Evolutionary conservation across 257 asterid genomes (phyloP).

Genomic region (Solanum sparsipilum): DNA sequence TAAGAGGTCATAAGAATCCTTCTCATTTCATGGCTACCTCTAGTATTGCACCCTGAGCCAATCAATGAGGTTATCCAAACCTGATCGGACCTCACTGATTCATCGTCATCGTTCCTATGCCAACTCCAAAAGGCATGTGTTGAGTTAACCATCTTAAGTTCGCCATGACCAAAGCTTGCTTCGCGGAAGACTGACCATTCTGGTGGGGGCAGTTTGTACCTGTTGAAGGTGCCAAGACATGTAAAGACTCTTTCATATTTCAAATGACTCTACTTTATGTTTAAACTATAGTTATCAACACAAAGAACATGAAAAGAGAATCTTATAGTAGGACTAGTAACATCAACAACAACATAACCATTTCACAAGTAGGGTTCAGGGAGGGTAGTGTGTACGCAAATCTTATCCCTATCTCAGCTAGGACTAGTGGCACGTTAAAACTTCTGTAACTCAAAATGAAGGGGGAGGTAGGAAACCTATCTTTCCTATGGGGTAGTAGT

Average conservation of each 20-base stretch:
- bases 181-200: constrained; percentile 86
- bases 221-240: constrained; percentile 5
- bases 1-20: neutral
- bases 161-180: constrained; percentile 98
- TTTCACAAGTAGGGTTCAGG: neutral
- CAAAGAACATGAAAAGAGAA: neutral
- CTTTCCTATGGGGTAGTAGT: neutral
- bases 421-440: neutral
- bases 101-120: constrained; percentile 87
- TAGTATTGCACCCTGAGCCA: constrained; percentile 43
- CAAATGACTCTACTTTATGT: neutral
- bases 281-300: neutral
- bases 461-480: neutral
- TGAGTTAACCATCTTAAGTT: constrained; percentile 50
- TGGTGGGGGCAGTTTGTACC: constrained; percentile 57
- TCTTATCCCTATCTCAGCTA: neutral
- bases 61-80: constrained; percentile 60
- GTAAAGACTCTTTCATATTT: neutral
- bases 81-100: constrained; percentile 64
- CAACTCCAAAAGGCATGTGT: constrained; percentile 93
- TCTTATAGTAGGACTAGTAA: neutral
- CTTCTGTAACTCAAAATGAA: neutral
- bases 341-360: neutral
- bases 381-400: rapidly evolving
- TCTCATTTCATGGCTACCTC: constrained; percentile 4